phyloP scores from a whole-genome alignment of 2,329 filamentous ascomycete species.

The Capronia americana region DNA sequence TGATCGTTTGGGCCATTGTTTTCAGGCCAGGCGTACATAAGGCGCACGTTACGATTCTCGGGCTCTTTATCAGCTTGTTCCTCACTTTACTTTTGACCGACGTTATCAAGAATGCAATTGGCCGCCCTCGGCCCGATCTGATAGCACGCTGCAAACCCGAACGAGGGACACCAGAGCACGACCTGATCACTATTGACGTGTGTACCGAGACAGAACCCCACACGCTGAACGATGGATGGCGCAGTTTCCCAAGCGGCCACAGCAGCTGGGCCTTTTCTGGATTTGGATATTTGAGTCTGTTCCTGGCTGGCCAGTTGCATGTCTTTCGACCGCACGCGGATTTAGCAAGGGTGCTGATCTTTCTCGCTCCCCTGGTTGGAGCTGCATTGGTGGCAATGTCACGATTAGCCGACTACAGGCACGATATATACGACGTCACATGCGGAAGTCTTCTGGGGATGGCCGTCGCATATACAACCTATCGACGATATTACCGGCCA shows the following conservation, averaged over 20 bases:
- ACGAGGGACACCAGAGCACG: conserved; percentile 61
- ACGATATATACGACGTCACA: conserved; percentile 69
- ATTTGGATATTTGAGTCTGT: conserved; percentile 63
- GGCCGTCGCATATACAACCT: conserved; percentile 62
- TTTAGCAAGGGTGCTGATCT: conserved; percentile 61
- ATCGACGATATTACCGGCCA: conserved; percentile 65
- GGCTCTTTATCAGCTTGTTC: conserved; percentile 76
- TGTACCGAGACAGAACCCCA: conserved; percentile 60
- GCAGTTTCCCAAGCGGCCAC: conserved; percentile 69
- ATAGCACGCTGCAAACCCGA: conserved; percentile 83
- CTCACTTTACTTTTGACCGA: conserved; percentile 86
- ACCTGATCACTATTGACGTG: conserved; percentile 57
- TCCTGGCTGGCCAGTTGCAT: conserved; percentile 61
- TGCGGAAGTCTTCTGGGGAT: conserved; percentile 62
- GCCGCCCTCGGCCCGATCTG: conserved; percentile 82
- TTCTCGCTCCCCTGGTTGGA: conserved; percentile 62
- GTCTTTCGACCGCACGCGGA: conserved; percentile 65
- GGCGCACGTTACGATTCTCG: conserved; percentile 82
- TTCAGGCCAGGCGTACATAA: conserved; percentile 73
- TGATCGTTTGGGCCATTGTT: conserved; percentile 70
- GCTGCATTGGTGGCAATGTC: conserved; percentile 67
- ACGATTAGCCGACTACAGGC: conserved; percentile 68
- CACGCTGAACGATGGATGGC: conserved; percentile 68
- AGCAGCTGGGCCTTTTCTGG: conserved; percentile 67
- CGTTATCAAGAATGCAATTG: conserved; percentile 86